Conservation (phyloP, 257 asterid genomes). For the Solanum tacnaense region DNA sequence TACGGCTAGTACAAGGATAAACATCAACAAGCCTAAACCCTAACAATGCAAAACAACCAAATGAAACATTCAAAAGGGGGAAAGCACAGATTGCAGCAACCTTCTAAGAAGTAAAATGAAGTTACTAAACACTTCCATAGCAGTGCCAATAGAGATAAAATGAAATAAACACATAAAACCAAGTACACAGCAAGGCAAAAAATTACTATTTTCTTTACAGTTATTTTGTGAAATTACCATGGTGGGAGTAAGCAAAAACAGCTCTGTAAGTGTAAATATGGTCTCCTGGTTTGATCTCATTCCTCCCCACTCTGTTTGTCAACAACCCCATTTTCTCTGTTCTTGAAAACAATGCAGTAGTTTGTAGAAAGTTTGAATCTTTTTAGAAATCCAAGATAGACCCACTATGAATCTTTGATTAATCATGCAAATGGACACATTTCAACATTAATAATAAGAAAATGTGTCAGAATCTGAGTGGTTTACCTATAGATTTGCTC, state of each 20-base stretch:
- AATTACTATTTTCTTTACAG: no score
- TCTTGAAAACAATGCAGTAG: neutral
- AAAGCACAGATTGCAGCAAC: neutral
- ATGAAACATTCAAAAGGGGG: neutral
- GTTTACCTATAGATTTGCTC: constrained; percentile 6
- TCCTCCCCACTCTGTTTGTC: constrained; percentile 58
- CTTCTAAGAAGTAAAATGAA: neutral
- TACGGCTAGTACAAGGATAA: no score
- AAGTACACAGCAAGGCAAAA: neutral
- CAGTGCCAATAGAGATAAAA: no score
- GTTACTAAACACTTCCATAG: no score
- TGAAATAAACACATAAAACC: neutral
- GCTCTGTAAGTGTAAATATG: constrained; percentile 88
- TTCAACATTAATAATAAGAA: neutral
- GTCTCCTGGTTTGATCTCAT: constrained; percentile 68
- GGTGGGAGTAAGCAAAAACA: constrained; percentile 66
- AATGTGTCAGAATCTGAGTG: constrained; percentile 5
- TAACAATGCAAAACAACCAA: neutral
- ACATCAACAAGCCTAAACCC: no score
- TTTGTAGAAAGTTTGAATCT: neutral
- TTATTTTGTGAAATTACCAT: constrained; percentile 37
- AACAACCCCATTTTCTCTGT: constrained; percentile 52
- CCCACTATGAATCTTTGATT: neutral
- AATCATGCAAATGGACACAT: neutral
- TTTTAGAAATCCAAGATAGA: neutral